Conservation (phyloP, 1,139 yeast genomes). For the Arxiozyma telluris region DNA sequence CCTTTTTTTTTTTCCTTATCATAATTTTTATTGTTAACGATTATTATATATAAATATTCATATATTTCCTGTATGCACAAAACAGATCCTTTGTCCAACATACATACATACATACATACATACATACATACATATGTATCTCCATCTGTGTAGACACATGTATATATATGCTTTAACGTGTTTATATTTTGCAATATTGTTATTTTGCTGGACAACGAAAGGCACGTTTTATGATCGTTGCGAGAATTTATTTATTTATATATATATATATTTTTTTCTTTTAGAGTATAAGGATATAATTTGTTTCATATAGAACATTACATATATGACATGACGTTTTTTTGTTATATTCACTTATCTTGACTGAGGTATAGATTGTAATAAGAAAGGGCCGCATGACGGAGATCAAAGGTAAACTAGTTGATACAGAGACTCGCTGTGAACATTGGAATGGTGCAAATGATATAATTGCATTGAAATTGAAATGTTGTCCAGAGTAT, state of each 20-base stretch:
- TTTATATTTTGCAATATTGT: not conserved
- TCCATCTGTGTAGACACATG: no score
- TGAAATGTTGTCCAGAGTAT: conserved; percentile 23
- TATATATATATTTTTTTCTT: not conserved
- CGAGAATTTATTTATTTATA: no score
- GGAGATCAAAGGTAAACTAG: conserved; percentile 14
- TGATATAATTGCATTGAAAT: conserved; percentile 27
- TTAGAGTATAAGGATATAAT: not conserved
- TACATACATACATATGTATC: no score
- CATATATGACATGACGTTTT: no score
- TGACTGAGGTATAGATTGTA: not conserved
- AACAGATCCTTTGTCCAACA: not conserved
- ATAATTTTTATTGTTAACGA: no score
- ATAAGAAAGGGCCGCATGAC: not conserved
- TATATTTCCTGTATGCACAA: not conserved
- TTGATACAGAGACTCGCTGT: conserved; percentile 26
- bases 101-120: no score
- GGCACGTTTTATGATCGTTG: no score
- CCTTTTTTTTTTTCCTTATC: no score
- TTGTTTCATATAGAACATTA: no score
- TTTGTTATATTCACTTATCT: no score
- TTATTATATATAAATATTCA: not conserved
- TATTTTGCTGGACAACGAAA: not conserved
- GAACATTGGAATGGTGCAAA: conserved; percentile 27
- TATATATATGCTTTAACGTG: not conserved